phyloP scores from a whole-genome alignment of 352 stramenopile species.

The Pythium brachiatum region DNA sequence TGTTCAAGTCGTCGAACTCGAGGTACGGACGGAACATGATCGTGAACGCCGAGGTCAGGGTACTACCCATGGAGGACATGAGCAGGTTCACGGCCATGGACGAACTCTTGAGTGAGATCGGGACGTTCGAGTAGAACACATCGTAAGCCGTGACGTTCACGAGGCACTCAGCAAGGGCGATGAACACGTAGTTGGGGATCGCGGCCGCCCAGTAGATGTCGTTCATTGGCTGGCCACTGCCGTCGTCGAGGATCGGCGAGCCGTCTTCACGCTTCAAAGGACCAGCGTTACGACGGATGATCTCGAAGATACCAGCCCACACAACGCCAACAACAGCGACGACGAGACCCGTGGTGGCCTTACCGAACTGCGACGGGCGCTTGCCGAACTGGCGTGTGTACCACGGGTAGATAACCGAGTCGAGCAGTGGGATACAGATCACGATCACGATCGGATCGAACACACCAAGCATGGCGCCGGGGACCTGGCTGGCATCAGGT shows the following conservation, averaged over 20 bases:
- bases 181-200: constrained; percentile 57
- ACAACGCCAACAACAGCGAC: constrained; percentile 39
- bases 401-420: constrained; percentile 31
- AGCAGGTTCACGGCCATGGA: constrained; percentile 58
- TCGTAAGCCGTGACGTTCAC: constrained; percentile 66
- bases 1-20: constrained; percentile 49
- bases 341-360: constrained; percentile 32
- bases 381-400: constrained; percentile 30
- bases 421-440: constrained; percentile 34
- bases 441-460: constrained; percentile 37
- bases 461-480: constrained; percentile 45
- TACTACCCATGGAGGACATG: constrained; percentile 55
- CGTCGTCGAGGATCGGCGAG: constrained; percentile 36
- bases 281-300: constrained; percentile 50
- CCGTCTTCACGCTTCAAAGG: constrained; percentile 32
- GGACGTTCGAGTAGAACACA: constrained; percentile 57
- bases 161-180: constrained; percentile 54
- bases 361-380: constrained; percentile 32
- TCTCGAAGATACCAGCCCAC: constrained; percentile 48
- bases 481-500: constrained; percentile 39
- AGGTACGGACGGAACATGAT: constrained; percentile 65
- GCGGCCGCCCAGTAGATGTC: constrained; percentile 48
- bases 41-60: constrained; percentile 58
- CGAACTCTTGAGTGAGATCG: constrained; percentile 51
- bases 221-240: constrained; percentile 52